Evolutionary conservation across 2,329 filamentous ascomycete genomes (phyloP), one percentile per base, ranked within the genome.

Genomic region (Pseudocercospora cruenta): DNA sequence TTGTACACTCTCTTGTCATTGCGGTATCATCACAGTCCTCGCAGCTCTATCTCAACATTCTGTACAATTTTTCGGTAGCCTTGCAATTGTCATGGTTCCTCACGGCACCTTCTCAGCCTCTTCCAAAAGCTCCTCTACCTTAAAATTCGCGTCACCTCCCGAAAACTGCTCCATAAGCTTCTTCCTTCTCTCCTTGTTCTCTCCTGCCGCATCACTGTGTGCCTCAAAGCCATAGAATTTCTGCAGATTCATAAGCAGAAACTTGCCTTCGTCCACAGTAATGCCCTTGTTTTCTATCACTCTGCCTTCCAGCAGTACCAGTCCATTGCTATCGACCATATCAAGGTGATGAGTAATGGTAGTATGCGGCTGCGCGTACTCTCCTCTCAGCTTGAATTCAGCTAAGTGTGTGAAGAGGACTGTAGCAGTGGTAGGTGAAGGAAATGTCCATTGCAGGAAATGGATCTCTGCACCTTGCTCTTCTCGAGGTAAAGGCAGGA

Each of bases 391-490:
- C 84, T 98, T 97, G 82, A 91, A 99, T 78, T 97, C 93, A 16
- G 92, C 94, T 33, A 99, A 85, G 75, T 95, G 91, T 0, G 95
- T 99, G 81, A 99, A 98, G 36, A 99, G 88, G 5, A 98, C 81
- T 33, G 81, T 86, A 0, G 81, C 80, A 0, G 83, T 84, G 1
- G 84, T 80, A 2, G 84, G 82, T 0, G 88, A 85, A 67, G 96
- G 94, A 80, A 97, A 97, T 0, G 91, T 91, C 93, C 96, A 99
- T 80, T 99, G 94, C 68, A 99, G 81, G 79, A 96, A 97, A 80
- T 99, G 95, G 54, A 99, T 93, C 79, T 98, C 95, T 55, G 93
- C 92, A 60, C 92, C 92, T 68, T 86, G 82, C 2, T 80, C 80
- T 67, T 79, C 79, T 57, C 86, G 91, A 70, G 91, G 91, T 6